Percentiles rank a stretch among this genome's conserved stretches.
Conservation (phyloP, 306 rosid genomes). For the Heteromeles arbutifolia region DNA sequence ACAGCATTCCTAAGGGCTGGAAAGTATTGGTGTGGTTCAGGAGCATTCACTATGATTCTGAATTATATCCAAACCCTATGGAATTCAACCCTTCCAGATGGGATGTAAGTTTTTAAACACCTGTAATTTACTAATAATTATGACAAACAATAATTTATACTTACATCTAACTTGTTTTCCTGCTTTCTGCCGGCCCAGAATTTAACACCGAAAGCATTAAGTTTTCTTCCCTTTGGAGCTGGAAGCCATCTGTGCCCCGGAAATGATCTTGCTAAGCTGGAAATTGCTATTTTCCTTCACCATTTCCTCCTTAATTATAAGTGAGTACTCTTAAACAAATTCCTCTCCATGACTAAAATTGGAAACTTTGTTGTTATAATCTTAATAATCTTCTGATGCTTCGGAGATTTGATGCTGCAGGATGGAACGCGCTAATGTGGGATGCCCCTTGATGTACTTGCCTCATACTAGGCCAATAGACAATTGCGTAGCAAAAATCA, state of each 20-base stretch:
- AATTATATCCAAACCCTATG: conserved; percentile 66
- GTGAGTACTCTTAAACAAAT: conserved; percentile 28
- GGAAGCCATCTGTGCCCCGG: conserved; percentile 80
- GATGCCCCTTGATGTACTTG: conserved; percentile 45
- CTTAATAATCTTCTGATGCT: background rate
- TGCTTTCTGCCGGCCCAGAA: conserved; percentile 13
- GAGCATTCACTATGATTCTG: conserved; percentile 70
- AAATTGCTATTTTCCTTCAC: conserved; percentile 77
- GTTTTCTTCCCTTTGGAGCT: conserved; percentile 84
- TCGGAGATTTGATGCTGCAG: conserved; percentile 24
- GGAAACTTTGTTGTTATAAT: background rate
- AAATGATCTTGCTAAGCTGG: conserved; percentile 63
- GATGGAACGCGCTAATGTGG: conserved; percentile 50
- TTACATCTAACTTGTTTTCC: background rate
- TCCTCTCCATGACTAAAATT: background rate
- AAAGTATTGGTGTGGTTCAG: conserved; percentile 83
- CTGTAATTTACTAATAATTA: background rate
- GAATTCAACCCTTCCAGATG: conserved; percentile 80
- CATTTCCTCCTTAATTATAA: conserved; percentile 55
- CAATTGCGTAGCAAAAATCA: conserved; percentile 64
- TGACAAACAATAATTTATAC: background rate
- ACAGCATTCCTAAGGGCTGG: conserved; percentile 81
- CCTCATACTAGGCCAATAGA: conserved; percentile 77
- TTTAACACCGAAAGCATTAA: conserved; percentile 54
- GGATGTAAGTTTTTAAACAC: conserved; percentile 45